Conservation (phyloP, 208 protist genomes). For the Trichomonas vaginalis region DNA sequence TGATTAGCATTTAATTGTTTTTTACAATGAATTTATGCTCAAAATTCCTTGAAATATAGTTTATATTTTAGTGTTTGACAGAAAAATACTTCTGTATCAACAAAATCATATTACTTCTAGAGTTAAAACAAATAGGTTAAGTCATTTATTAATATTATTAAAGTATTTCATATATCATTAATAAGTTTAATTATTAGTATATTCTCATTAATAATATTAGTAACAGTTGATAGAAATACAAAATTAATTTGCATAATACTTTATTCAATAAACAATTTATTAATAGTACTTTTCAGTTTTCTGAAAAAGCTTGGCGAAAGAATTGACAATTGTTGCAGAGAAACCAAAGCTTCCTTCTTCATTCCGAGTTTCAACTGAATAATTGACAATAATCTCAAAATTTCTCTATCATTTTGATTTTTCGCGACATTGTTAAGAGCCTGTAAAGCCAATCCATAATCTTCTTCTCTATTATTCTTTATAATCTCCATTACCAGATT, state of each 20-base stretch:
- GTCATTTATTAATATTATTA: no score
- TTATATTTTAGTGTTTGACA: no score
- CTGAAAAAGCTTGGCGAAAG: not conserved
- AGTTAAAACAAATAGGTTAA: no score
- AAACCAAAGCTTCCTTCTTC: not conserved
- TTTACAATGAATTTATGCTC: no score
- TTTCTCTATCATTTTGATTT: not conserved
- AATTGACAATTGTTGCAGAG: not conserved
- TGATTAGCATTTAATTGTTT: no score
- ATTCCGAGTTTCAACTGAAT: not conserved
- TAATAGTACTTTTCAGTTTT: not conserved
- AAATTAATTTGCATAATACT: not conserved
- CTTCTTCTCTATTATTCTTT: not conserved
- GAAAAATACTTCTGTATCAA: no score
- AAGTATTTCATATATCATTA: no score
- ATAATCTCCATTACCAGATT: not conserved
- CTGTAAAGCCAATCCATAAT: not conserved
- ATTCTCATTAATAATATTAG: no score
- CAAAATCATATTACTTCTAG: no score
- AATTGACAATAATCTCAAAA: not conserved
- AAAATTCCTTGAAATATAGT: no score
- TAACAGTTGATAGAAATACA: no score
- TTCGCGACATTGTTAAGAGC: not conserved
- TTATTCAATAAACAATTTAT: not conserved
- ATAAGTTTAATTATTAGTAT: no score